These are phyloP conservation scores for Cyberlindnera mycetangii DNA, from an alignment of 805 yeast species.

Conservation along the genomic window DNA sequence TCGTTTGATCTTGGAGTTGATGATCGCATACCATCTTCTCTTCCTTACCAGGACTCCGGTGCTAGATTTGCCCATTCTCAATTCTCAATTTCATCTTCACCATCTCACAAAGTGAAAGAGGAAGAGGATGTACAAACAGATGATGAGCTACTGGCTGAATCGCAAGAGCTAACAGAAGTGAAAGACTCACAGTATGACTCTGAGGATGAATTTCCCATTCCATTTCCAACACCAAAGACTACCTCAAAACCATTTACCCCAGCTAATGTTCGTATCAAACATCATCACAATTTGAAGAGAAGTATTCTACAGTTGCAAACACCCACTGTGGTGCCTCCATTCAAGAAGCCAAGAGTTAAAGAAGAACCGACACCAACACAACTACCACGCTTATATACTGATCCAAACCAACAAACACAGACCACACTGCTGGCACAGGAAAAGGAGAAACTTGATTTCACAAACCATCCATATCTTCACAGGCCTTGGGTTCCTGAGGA, in stretches of 20 bases:
- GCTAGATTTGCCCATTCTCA: conserved; percentile 4
- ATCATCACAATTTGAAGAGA: conserved; percentile 1
- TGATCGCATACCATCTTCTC: conserved; percentile 15
- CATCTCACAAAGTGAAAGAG: conserved; percentile 10
- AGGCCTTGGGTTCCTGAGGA: conserved; percentile 38
- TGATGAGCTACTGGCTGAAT: neutral
- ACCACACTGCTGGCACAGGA: neutral
- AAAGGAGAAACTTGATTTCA: conserved; percentile 11
- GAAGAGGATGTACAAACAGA: conserved; percentile 2
- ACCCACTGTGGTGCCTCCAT: conserved; percentile 20
- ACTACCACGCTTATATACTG: neutral
- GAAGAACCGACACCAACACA: conserved; percentile 3
- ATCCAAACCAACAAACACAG: neutral
- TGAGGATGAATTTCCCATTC: conserved; percentile 5
- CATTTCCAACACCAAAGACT: conserved; percentile 12
- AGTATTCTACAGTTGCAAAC: conserved; percentile 11
- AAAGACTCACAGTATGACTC: conserved; percentile 16
- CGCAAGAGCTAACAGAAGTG: conserved; percentile 7
- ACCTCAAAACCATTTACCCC: conserved; percentile 17
- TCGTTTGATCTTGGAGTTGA: conserved; percentile 19
- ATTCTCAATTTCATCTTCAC: conserved; percentile 5
- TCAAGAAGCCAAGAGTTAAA: conserved; percentile 11
- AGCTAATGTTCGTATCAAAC: neutral
- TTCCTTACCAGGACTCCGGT: conserved; percentile 8
- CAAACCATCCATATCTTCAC: conserved; percentile 17